Evolutionary conservation across 345 rosid species (phyloP), one percentile per base, ranked within the genome.

Genomic region (Isatis tinctoria): DNA sequence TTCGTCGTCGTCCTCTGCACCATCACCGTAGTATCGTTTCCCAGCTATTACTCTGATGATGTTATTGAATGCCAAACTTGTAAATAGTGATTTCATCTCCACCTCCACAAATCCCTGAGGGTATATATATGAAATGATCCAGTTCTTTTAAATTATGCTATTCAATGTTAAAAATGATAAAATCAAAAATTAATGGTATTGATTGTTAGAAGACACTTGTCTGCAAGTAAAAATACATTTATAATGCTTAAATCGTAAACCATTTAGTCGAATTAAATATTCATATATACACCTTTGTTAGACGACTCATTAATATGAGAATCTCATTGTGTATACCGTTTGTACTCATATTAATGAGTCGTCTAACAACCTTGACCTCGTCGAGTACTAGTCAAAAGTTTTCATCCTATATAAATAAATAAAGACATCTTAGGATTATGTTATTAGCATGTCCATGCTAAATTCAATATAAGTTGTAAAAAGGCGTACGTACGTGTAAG

Each of bases 31-130:
- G 63, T 82, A 84, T 56, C 85, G 45, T 56, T 85, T 84, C 64
- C 90, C 87, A 0, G 88, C 83, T 4, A 86, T 63, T 81, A 24
- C 72, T 45, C 80, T 87, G 67, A 87, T 73, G 14, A 79, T 70
- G 68, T 69, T 78, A 57, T 85, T 87, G 41, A 81, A 76, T 1
- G 83, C 62, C 37, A 85, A 57, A 39, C 83, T 79, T 14, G 76
- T 44, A 27, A 87, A 60, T 74, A 73, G 13, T 4, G 87, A 56
- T 59, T 70, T 80, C 78, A 85, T 33, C 79, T 85, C 83, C 45
- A 85, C 85, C 58, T 74, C 78, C 2, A 41, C 51, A 35, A 78
- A 84, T 3, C 53, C 82, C 64, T 63, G 53, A 20, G 36, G 35
- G 35, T 60, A 8, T 10, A 33, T 60, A 8, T 10, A 33, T 17